Evolutionary conservation across 129 eudicot genomes (phyloP), one percentile per base, ranked within the genome.

Genomic region (Logfia minima): DNA sequence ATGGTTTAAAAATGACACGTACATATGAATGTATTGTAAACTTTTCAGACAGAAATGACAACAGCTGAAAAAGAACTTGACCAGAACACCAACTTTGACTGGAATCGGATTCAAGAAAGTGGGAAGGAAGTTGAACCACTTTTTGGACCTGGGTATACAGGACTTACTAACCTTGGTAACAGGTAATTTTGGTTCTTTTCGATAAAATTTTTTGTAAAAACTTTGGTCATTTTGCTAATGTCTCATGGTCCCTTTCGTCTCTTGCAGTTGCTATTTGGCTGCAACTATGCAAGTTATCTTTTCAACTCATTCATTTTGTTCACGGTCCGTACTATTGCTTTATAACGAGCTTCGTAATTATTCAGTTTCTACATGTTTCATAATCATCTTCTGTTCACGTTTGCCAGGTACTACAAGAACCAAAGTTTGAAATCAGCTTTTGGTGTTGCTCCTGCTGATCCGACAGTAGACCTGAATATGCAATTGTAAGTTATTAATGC

Each of bases 51-150:
- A 39, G 98, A 94, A 89, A 89, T 94, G 97, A 94, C 98, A 34
- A 94, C 98, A 77, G 98, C 98, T 75, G 97, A 94, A 77, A 91
- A 87, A 88, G 98, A 94, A 83, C 97, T 94, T 77, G 96, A 94
- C 81, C 97, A 91, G 76, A 94, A 91, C 80, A 87, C 96, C 78
- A 91, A 89, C 77, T 94, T 84, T 76, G 97, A 94, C 74, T 94
- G 98, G 98, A 89, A 94, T 60, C 97, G 98, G 29, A 94, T 94
- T 76, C 97, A 91, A 83, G 98, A 94, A 86, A 94, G 96, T 86
- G 97, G 96, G 66, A 77, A 94, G 72, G 92, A 87, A 11, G 87
- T 87, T 72, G 97, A 91, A 71, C 97, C 96, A 24, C 59, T 88
- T 21, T 86, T 77, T 87, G 98, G 98, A 79, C 97, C 98, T 9